Conservation (phyloP, 75 land plant genomes). For the Selaginella moellendorffii region DNA sequence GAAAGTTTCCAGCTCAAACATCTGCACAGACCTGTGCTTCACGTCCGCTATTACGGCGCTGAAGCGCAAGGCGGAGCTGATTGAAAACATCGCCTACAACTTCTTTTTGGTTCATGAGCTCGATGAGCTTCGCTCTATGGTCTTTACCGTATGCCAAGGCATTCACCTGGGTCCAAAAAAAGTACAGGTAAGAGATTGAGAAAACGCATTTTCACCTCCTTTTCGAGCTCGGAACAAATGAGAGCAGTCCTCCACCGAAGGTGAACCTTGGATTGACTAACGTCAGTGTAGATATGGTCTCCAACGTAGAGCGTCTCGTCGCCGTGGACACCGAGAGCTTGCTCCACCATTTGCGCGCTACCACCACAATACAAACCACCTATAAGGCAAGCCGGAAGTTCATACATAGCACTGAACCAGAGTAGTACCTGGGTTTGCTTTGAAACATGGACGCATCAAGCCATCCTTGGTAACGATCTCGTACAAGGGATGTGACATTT, state of each 20-base stretch:
- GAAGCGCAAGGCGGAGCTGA: constrained; percentile 82
- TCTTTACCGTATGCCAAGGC: constrained; percentile 51
- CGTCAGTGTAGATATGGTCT: constrained; percentile 94
- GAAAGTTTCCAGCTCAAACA: constrained; percentile 1
- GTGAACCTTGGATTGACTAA: constrained; percentile 95
- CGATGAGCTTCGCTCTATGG: constrained; percentile 49
- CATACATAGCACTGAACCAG: background rate
- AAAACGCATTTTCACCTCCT: constrained; percentile 40
- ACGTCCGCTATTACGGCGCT: constrained; percentile 53
- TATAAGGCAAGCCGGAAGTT: constrained; percentile 14
- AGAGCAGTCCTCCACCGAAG: constrained; percentile 92
- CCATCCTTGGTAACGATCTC: constrained; percentile 92
- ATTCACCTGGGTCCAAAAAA: constrained; percentile 30
- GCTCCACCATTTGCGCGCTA: constrained; percentile 94
- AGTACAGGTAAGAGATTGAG: background rate
- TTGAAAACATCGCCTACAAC: constrained; percentile 89
- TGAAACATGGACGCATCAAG: constrained; percentile 90
- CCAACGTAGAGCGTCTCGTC: constrained; percentile 95
- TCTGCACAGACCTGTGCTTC: constrained; percentile 54
- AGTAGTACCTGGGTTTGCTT: constrained; percentile 49
- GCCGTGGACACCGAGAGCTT: constrained; percentile 65
- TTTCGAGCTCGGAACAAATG: constrained; percentile 82
- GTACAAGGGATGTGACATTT: constrained; percentile 79
- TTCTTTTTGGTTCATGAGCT: constrained; percentile 82
- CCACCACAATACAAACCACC: constrained; percentile 98